Percentiles rank a stretch among this genome's conserved stretches.
These are phyloP conservation scores for Mycocentrospora acerina DNA, from an alignment of 2,329 filamentous ascomycete genomes.

Conservation along the genomic window DNA sequence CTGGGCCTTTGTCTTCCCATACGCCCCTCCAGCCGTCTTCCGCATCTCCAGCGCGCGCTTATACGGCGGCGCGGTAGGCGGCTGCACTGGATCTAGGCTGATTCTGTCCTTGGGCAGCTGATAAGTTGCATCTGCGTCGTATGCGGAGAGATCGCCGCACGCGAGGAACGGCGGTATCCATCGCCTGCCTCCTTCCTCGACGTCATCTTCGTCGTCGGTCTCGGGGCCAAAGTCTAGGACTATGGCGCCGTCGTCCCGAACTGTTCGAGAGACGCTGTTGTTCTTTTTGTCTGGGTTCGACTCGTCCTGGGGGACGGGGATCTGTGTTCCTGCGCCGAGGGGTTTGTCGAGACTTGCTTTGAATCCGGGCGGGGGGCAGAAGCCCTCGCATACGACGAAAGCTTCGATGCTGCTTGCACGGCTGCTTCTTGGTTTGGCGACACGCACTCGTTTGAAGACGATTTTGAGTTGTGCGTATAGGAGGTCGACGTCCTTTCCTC, in stretches of 20 bases:
- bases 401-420: slow-evolving; percentile 96
- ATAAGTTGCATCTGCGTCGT: slow-evolving; percentile 95
- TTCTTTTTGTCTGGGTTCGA: slow-evolving; percentile 17
- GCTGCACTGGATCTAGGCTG: slow-evolving; percentile 88
- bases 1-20: slow-evolving; percentile 65
- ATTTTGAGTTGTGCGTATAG: slow-evolving; percentile 91
- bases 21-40: slow-evolving; percentile 72
- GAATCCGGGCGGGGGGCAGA: slow-evolving; percentile 76
- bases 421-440: slow-evolving; percentile 91
- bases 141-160: slow-evolving; percentile 93
- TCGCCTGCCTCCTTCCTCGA: slow-evolving; percentile 52
- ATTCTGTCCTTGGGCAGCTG: slow-evolving; percentile 82
- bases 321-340: slow-evolving; percentile 63
- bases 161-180: slow-evolving; percentile 97
- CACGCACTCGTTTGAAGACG: slow-evolving; percentile 82
- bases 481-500: slow-evolving; percentile 91
- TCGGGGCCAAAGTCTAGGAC: slow-evolving; percentile 52
- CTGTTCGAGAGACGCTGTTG: slow-evolving; percentile 25
- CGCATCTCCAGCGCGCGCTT: slow-evolving; percentile 85
- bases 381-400: slow-evolving; percentile 93
- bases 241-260: slow-evolving; percentile 50
- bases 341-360: slow-evolving; percentile 74
- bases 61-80: slow-evolving; percentile 93
- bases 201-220: slow-evolving; percentile 40
- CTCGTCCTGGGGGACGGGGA: slow-evolving; percentile 42